Evolutionary conservation across 208 protist genomes (phyloP).

Genomic region (Leishmania major): DNA sequence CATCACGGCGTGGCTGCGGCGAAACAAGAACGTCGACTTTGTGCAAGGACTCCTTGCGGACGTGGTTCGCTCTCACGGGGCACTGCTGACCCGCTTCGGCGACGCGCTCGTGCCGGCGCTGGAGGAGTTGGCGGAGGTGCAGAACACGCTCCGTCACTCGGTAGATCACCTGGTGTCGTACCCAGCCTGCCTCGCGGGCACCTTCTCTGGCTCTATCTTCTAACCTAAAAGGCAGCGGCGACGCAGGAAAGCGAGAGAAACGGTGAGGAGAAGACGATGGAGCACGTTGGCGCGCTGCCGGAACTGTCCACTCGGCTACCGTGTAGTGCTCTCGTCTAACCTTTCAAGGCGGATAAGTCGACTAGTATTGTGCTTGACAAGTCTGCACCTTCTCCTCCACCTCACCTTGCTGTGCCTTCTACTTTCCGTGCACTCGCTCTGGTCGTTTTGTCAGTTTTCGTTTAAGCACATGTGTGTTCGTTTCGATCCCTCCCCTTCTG

Average conservation of each 20-base stretch:
- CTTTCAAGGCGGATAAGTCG: background rate
- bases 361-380: background rate
- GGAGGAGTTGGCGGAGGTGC: constrained; percentile 56
- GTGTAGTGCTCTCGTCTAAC: background rate
- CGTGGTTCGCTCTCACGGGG: constrained; percentile 60
- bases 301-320: background rate
- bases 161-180: constrained; percentile 80
- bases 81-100: constrained; percentile 65
- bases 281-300: background rate
- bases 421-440: constrained; percentile 10
- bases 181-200: constrained; percentile 63
- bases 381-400: constrained; percentile 2
- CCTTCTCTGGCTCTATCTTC: constrained; percentile 68
- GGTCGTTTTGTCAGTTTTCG: constrained; percentile 3
- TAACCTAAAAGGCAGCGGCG: constrained; percentile 27
- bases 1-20: constrained; percentile 53
- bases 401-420: background rate
- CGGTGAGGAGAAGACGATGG: background rate
- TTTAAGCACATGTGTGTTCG: background rate
- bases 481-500: constrained; percentile 6
- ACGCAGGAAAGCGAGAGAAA: background rate
- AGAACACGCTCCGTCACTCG: constrained; percentile 67
- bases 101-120: constrained; percentile 44
- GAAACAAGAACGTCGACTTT: constrained; percentile 73
- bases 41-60: constrained; percentile 82